phyloP scores from a whole-genome alignment of 148 eudicot species.

The Polygonum aviculare region DNA sequence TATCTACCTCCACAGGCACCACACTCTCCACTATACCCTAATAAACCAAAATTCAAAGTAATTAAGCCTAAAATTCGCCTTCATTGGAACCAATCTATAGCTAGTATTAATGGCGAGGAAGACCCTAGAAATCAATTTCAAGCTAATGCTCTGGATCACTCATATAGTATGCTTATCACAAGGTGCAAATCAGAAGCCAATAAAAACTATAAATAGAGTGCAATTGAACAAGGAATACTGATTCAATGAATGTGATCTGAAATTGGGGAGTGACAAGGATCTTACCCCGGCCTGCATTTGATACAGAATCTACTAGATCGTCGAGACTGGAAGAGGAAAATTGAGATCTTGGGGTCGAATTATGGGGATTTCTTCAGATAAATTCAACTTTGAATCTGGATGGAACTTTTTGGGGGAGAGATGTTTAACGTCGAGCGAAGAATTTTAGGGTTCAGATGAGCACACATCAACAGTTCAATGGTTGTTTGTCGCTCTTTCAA shows the following conservation, averaged over 20 bases:
- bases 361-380: not conserved
- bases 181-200: not conserved
- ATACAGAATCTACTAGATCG: not conserved
- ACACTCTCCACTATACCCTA: conserved; percentile 24
- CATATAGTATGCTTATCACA: not conserved
- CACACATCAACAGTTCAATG: not conserved
- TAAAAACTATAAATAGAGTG: not conserved
- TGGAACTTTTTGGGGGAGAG: not conserved
- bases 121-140: not conserved
- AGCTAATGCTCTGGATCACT: not conserved
- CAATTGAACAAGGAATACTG: not conserved
- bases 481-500: too few species aligned
- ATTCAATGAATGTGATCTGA: not conserved
- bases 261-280: not conserved
- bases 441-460: not conserved
- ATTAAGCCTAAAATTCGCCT: not conserved
- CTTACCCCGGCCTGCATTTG: conserved; percentile 8
- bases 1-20: conserved; percentile 23
- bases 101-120: not conserved
- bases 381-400: not conserved
- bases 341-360: not conserved
- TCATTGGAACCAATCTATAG: not conserved
- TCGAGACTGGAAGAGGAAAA: not conserved
- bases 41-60: not conserved
- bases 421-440: not conserved